Percentiles rank a stretch among this genome's conserved stretches.
These are phyloP conservation scores for Didymella glomerata DNA, from an alignment of 2,329 filamentous ascomycete genomes.

Conservation along the genomic window DNA sequence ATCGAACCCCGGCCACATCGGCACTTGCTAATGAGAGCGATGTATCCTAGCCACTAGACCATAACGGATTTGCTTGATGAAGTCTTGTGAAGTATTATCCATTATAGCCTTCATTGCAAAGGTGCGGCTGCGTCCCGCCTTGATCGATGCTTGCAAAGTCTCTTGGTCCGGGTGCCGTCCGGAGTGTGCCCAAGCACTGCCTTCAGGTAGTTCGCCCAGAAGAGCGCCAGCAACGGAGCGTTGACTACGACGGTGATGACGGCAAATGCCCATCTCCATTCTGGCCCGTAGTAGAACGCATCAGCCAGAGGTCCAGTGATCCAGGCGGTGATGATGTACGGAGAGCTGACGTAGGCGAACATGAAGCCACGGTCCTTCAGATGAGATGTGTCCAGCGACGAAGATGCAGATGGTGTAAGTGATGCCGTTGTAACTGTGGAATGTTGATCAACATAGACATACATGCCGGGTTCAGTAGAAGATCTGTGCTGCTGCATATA, in stretches of 20 bases:
- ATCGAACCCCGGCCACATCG: conserved; percentile 13
- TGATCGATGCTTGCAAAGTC: too few relatives aligned
- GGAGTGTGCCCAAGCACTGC: conserved; percentile 59
- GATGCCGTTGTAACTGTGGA: conserved; percentile 56
- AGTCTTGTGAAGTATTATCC: not conserved
- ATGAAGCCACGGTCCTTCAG: conserved; percentile 70
- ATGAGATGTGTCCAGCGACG: conserved; percentile 71
- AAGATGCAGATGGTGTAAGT: conserved; percentile 69
- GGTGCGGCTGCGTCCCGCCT: too few relatives aligned
- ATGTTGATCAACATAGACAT: not conserved
- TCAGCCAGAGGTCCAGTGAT: conserved; percentile 31
- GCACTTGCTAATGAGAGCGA: conserved; percentile 13
- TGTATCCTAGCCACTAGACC: conserved; percentile 14
- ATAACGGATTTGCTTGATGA: not conserved
- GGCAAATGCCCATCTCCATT: conserved; percentile 70
- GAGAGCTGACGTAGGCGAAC: conserved; percentile 56
- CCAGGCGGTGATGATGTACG: conserved; percentile 33
- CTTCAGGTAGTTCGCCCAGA: conserved; percentile 64
- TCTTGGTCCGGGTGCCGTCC: too few relatives aligned
- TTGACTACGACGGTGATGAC: conserved; percentile 69
- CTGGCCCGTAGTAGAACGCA: conserved; percentile 56
- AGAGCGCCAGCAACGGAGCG: conserved; percentile 69
- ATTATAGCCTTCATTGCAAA: too few relatives aligned
- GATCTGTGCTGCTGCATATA: conserved; percentile 69
- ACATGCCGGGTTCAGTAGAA: conserved; percentile 60